Percentiles rank a stretch among this genome's conserved stretches.
These are phyloP conservation scores for Avena sativa DNA, from an alignment of 176 grass and related monocot genomes.

Conservation along the genomic window DNA sequence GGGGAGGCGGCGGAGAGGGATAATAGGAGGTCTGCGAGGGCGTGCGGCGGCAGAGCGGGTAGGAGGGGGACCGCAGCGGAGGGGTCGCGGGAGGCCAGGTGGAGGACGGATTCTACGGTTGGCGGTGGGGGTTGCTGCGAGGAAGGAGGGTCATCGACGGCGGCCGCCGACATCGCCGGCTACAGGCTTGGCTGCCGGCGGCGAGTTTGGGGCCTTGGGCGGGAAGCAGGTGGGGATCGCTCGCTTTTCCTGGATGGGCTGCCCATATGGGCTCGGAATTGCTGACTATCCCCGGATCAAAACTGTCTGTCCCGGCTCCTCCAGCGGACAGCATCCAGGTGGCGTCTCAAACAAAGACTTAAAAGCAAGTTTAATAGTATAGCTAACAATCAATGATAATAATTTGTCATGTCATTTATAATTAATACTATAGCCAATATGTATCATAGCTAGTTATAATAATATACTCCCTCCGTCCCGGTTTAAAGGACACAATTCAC, in stretches of 20 bases:
- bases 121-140: conserved; percentile 25
- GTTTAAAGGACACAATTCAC: too few relatives aligned
- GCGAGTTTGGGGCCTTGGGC: conserved; percentile 16
- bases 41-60: conserved; percentile 30
- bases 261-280: too few relatives aligned
- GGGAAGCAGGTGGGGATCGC: conserved; percentile 8
- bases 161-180: conserved; percentile 41
- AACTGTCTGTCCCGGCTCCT: too few relatives aligned
- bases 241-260: background rate
- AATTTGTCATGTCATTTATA: too few relatives aligned
- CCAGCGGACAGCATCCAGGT: too few relatives aligned
- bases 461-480: too few relatives aligned
- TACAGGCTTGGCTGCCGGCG: background rate
- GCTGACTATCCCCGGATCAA: too few relatives aligned
- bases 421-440: too few relatives aligned
- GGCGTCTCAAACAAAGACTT: too few relatives aligned
- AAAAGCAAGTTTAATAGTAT: too few relatives aligned
- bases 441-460: too few relatives aligned
- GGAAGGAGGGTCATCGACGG: background rate
- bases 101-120: conserved; percentile 25
- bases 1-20: conserved; percentile 43
- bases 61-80: conserved; percentile 39
- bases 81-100: conserved; percentile 45
- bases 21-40: conserved; percentile 34
- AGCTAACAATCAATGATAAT: too few relatives aligned